phyloP scores from a whole-genome alignment of 2,329 filamentous ascomycete species.

The Penicillium sp. region DNA sequence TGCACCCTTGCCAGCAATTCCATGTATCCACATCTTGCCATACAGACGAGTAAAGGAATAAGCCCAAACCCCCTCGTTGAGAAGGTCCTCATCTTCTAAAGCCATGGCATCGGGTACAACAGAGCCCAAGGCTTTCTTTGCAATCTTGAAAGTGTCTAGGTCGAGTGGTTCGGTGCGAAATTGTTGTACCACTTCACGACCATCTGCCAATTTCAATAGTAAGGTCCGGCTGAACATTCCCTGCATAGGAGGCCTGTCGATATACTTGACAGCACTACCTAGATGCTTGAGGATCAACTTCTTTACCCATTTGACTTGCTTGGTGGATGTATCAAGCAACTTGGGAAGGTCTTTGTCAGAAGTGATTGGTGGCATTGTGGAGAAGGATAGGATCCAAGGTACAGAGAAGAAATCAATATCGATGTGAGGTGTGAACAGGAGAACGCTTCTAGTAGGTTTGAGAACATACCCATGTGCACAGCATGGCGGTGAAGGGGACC shows the following conservation, averaged over 20 bases:
- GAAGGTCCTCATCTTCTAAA: slow-evolving; percentile 8
- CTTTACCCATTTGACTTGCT: slow-evolving; percentile 27
- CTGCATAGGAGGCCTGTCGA: slow-evolving; percentile 29
- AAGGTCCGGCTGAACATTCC: slow-evolving; percentile 30
- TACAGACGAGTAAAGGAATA: slow-evolving; percentile 16
- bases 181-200: slow-evolving; percentile 21
- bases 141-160: slow-evolving; percentile 6
- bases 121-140: slow-evolving; percentile 1
- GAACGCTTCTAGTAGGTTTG: not conserved
- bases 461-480: not conserved
- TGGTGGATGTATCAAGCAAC: slow-evolving; percentile 24
- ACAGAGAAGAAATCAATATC: not conserved
- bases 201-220: slow-evolving; percentile 20
- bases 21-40: slow-evolving; percentile 22
- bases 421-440: not conserved
- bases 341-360: slow-evolving; percentile 15
- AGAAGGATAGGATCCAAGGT: not conserved
- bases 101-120: slow-evolving; percentile 2
- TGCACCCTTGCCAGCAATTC: slow-evolving; percentile 21
- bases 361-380: slow-evolving; percentile 5
- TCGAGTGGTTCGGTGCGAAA: slow-evolving; percentile 17
- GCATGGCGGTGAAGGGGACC: not conserved
- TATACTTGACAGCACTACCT: slow-evolving; percentile 20
- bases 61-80: slow-evolving; percentile 5
- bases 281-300: slow-evolving; percentile 26